These are phyloP conservation scores for Ceratorhiza oryzae-sativae DNA, from an alignment of 1,284 basidiomycete species.

Conservation along the genomic window DNA sequence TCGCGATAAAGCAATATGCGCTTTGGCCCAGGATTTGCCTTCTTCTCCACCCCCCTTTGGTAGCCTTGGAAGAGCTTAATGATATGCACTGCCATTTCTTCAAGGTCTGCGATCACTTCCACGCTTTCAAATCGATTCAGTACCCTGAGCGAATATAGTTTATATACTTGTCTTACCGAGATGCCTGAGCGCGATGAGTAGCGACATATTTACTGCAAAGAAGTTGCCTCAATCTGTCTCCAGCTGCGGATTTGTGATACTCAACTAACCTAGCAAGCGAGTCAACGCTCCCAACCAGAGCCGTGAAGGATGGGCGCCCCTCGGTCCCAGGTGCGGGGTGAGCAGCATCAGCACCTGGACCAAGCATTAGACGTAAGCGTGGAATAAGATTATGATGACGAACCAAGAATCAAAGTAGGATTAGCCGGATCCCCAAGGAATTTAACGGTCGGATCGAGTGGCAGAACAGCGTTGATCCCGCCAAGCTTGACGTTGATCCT, in stretches of 20 bases:
- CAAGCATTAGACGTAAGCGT: neutral
- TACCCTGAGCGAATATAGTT: no score
- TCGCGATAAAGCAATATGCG: conserved; percentile 52
- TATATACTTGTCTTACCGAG: conserved; percentile 73
- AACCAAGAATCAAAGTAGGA: conserved; percentile 79
- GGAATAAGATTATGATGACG: conserved; percentile 3
- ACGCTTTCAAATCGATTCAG: no score
- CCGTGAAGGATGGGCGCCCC: conserved; percentile 76
- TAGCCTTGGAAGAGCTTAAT: conserved; percentile 37
- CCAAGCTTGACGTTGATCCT: conserved; percentile 83
- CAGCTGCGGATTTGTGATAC: neutral
- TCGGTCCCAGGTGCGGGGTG: conserved; percentile 77
- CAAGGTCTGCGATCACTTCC: conserved; percentile 28
- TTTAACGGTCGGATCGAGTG: conserved; percentile 58
- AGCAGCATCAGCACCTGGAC: conserved; percentile 73
- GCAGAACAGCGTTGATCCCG: conserved; percentile 76
- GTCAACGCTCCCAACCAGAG: conserved; percentile 77
- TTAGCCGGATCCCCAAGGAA: conserved; percentile 68
- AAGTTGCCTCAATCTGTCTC: conserved; percentile 46
- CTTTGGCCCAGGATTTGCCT: conserved; percentile 17
- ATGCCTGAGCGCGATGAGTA: conserved; percentile 68
- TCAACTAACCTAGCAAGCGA: conserved; percentile 49
- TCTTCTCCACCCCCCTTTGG: conserved; percentile 27
- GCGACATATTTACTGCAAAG: conserved; percentile 59
- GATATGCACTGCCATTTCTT: conserved; percentile 25